These are phyloP conservation scores for Stenogyne calaminthoides DNA, from an alignment of 305 asterid genomes.

Conservation along the genomic window DNA sequence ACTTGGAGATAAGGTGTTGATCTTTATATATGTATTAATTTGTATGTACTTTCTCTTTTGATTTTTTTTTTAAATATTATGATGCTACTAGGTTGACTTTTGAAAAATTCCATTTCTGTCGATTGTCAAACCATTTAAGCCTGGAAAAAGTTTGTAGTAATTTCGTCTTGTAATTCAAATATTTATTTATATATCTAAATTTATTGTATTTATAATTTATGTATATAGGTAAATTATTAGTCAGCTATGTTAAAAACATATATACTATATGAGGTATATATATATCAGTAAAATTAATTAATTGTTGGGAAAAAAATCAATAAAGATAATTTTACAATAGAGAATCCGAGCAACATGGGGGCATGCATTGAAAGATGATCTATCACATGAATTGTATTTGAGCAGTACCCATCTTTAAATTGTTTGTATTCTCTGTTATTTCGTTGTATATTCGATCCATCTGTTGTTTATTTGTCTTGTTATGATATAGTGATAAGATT, in stretches of 20 bases:
- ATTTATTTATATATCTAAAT: too few relatives aligned
- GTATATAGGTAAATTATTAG: too few relatives aligned
- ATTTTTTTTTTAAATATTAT: constrained; percentile 9
- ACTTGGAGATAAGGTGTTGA: constrained; percentile 45
- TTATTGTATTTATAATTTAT: too few relatives aligned
- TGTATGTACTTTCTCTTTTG: background rate
- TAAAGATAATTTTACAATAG: too few relatives aligned
- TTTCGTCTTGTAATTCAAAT: background rate
- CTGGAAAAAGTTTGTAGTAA: background rate
- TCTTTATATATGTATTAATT: constrained; percentile 2
- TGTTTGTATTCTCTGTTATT: constrained; percentile 19
- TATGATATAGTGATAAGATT: constrained; percentile 27
- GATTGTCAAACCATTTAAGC: constrained; percentile 33
- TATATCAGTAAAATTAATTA: too few relatives aligned
- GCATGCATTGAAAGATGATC: background rate
- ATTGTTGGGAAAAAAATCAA: too few relatives aligned
- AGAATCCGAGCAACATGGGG: constrained; percentile 1
- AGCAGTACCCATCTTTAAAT: constrained; percentile 29
- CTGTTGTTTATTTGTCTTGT: constrained; percentile 34
- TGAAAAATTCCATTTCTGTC: constrained; percentile 24
- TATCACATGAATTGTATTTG: constrained; percentile 14
- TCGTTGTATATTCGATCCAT: constrained; percentile 13
- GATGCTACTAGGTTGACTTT: constrained; percentile 46
- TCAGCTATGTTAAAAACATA: too few relatives aligned
- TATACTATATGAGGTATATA: too few relatives aligned